Percentiles rank a stretch among this genome's conserved stretches.
Conservation (phyloP, 2,329 filamentous ascomycete genomes). For the Talaromyces sp. region DNA sequence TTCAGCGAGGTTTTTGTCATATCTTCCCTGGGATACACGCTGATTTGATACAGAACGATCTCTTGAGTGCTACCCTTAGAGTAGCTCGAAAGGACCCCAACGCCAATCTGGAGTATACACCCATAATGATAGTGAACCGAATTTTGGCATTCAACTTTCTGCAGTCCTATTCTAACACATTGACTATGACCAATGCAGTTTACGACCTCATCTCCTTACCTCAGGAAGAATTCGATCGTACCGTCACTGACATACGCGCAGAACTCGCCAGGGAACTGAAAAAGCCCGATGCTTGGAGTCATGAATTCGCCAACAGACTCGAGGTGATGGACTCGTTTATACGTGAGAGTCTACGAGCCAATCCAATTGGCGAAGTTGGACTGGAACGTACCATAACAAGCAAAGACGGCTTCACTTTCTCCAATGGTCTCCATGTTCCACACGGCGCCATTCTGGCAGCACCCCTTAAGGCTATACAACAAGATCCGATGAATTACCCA, state of each 20-base stretch:
- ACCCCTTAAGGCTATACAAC: not conserved
- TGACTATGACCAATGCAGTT: not conserved
- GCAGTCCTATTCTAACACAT: not conserved
- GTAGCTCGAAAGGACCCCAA: not conserved
- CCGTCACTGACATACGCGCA: not conserved
- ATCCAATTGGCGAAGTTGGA: not conserved
- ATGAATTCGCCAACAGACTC: not conserved
- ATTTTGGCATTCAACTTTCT: not conserved
- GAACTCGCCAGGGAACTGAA: not conserved
- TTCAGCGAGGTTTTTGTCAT: not conserved
- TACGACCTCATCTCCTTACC: not conserved
- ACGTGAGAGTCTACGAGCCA: slow-evolving; percentile 1
- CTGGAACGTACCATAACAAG: not conserved
- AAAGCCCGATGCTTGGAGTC: not conserved
- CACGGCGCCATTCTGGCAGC: not conserved
- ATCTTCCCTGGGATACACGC: not conserved
- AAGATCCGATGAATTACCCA: not conserved
- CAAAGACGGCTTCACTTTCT: not conserved
- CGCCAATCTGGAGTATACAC: not conserved
- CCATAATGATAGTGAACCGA: not conserved
- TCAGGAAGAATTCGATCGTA: not conserved
- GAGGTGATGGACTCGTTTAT: not conserved
- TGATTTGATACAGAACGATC: not conserved
- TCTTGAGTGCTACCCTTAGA: not conserved
- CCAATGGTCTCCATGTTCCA: not conserved